phyloP scores from a whole-genome alignment of 768 basidiomycete species.

The Baorangia bicolor region DNA sequence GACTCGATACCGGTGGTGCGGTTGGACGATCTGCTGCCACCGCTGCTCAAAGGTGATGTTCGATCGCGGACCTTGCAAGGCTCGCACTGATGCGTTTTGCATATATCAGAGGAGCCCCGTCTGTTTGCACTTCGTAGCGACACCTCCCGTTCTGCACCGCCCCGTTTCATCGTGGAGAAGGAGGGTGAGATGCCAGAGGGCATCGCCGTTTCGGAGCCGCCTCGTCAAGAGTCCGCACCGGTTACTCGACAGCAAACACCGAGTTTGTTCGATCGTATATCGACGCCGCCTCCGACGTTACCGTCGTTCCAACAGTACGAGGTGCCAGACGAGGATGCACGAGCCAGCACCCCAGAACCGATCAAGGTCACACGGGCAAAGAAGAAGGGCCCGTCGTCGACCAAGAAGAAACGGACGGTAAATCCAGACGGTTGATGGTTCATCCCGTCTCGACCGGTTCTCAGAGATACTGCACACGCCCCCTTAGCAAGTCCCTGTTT shows the following conservation, averaged over 20 bases:
- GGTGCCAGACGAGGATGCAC: slow-evolving; percentile 42
- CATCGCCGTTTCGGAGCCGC: slow-evolving; percentile 24
- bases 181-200: slow-evolving; percentile 85
- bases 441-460: neutral
- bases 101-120: slow-evolving; percentile 33
- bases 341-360: slow-evolving; percentile 60
- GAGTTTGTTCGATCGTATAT: slow-evolving; percentile 29
- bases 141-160: slow-evolving; percentile 39
- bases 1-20: slow-evolving; percentile 90
- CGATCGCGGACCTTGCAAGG: neutral
- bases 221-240: slow-evolving; percentile 27
- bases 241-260: slow-evolving; percentile 26
- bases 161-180: slow-evolving; percentile 65
- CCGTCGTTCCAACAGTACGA: slow-evolving; percentile 55
- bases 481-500: slow-evolving; percentile 4
- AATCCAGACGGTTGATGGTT: slow-evolving; percentile 19
- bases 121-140: slow-evolving; percentile 47
- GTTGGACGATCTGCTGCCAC: slow-evolving; percentile 71
- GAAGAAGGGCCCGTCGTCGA: slow-evolving; percentile 50
- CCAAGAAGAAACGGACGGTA: slow-evolving; percentile 67
- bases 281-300: slow-evolving; percentile 37
- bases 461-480: neutral
- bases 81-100: slow-evolving; percentile 20
- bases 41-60: slow-evolving; percentile 32
- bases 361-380: slow-evolving; percentile 75